Base-by-base conservation (phyloP, 2,329 filamentous ascomycete species). In the Paraphaeosphaeria sporulosa region DNA sequence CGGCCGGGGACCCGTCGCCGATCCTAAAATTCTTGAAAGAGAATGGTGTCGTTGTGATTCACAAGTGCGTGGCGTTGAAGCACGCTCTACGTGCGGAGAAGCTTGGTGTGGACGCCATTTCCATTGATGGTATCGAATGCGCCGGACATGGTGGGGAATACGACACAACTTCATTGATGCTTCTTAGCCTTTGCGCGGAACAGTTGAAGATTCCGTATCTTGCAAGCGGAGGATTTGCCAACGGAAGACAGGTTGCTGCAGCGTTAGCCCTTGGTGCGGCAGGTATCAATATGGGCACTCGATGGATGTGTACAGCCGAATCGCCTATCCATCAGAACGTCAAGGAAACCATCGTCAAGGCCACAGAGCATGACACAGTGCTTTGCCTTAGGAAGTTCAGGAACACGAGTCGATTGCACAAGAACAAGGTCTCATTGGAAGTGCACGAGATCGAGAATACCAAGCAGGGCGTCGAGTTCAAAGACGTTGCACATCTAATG, bases 161-260 rank as follows among this genome's bases (percentile, higher is more conserved):
- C 60, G 83, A 85, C 60, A 84, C 84, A 56, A 84, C 83, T 40
- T 84, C 83, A 64, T 82, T 85, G 62, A 84, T 85, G 58, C 67
- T 73, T 1, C 63, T 72, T 13, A 66, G 63, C 15, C 64, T 68
- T 0, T 70, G 67, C 55, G 66, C 64, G 5, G 63, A 72, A 58
- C 65, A 70, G 54, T 64, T 73, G 36, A 70, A 71, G 57, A 71
- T 72, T 32, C 70, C 70, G 10, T 72, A 71, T 52, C 58, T 73
- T 4, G 71, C 68, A 10, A 66, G 63, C 25, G 71, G 71, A 10
- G 70, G 71, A 3, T 73, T 73, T 43, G 70, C 70, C 10, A 70
- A 72, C 42, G 70, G 71, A 19, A 55, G 65, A 19, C 64, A 69
- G 52, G 19, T 73, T 15, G 70, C 70, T 30, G 71, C 71, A 17